Evolutionary conservation across 1,139 yeast genomes (phyloP), one percentile per base, ranked within the genome.

Genomic region (Sugiyamaella novakii): DNA sequence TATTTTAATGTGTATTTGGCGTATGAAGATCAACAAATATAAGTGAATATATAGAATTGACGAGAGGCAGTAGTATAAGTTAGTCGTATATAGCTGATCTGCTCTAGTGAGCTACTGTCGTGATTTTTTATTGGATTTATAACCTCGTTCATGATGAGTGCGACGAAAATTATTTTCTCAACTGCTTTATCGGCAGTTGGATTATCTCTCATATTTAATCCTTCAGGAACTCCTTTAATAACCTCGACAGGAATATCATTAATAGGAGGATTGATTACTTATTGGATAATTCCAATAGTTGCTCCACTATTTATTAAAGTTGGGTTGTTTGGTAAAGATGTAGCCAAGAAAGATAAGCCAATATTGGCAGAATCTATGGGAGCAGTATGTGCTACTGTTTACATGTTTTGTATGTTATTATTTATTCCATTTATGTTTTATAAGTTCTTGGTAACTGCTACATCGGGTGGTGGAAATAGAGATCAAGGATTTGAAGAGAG

Each of bases 281-380:
- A 73, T 51, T 67, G 70, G 49, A 64, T 88, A 55, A 83, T 89
- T 30, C 97, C 97, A 0, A 69, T 75, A 31, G 76, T 85, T 12
- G 77, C 83, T 0, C 75, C 80, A 1, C 75, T 82, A 46, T 88
- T 94, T 66, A 76, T 86, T 30, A 76, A 77, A 51, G 80, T 85
- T 38, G 98, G 98, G 0, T 75, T 92, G 19, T 79, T 74, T 55
- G 99, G 99, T 5, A 80, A 77, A 55, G 99, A 92, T 63, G 61
- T 88, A 65, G 82, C 89, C 45, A 92, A 92, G 65, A 69, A 70
- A 8, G 77, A 75, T n/a, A 77, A 74, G 19, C 94, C 95, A 0
- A 74, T 81, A 5, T 76, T 91, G 11, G 94, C 98, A 1, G 99
- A 92, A 67, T 79, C 95, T 0, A 84, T 91, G 76, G 99, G 99